Evolutionary conservation across 2,329 filamentous ascomycete genomes (phyloP).

Genomic region (Blastomyces percursus): DNA sequence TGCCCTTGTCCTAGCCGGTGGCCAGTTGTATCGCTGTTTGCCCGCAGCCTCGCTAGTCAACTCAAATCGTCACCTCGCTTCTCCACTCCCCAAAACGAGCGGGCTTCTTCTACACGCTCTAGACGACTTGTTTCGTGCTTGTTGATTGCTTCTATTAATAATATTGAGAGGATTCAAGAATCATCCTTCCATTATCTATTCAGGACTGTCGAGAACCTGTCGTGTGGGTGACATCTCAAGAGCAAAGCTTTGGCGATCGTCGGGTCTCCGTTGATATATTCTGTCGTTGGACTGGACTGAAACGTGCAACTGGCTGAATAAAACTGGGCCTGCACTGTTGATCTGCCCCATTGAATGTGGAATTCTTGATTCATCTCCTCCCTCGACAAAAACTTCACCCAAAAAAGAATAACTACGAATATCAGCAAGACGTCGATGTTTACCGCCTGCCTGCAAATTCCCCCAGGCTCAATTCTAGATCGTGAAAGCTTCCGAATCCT

Average conservation of each 20-base stretch:
- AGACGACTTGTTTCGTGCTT: neutral
- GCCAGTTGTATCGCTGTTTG: neutral
- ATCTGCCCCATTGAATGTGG: neutral
- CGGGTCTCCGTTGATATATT: neutral
- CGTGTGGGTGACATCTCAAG: neutral
- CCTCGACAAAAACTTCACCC: neutral
- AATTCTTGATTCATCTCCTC: neutral
- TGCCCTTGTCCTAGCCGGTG: neutral
- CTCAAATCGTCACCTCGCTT: neutral
- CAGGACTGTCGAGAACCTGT: neutral
- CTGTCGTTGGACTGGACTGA: neutral
- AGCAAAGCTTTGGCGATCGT: neutral
- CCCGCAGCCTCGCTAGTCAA: neutral
- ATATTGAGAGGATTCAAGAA: neutral
- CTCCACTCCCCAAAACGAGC: neutral
- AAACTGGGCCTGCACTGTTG: neutral
- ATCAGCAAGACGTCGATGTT: neutral
- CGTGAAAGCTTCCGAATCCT: neutral
- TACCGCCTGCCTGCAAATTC: neutral
- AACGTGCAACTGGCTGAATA: neutral
- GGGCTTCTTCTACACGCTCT: neutral
- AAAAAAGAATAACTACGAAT: neutral
- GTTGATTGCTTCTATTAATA: neutral
- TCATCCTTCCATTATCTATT: neutral
- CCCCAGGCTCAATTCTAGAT: neutral